Base-by-base conservation (phyloP, 129 eudicot genomes). In the Cynara cardunculus region DNA sequence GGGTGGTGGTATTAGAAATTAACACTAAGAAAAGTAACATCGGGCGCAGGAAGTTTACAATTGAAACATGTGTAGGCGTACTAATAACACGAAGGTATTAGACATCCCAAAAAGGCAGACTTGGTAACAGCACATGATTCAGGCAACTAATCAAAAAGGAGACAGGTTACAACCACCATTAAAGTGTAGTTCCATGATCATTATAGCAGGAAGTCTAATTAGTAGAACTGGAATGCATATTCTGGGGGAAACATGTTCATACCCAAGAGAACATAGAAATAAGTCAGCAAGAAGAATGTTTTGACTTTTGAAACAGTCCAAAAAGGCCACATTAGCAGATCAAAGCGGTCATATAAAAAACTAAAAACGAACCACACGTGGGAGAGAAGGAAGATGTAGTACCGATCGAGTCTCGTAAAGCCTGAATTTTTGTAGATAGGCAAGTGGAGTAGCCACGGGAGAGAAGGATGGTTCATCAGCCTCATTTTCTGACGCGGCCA, bases 361-460 rank as follows among this genome's bases (percentile, higher is more conserved):
- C 27, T 71, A 71, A 76, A 76, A 62, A 30, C 19, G 75, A 31
- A 28, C 11, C 74, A 35, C n/a, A 61, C 22, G 41, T 22, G 4
- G 34, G 30, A 72, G 30, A 4, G 31, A 22, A 21, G 32, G 39
- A 34, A 9, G 39, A 34, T 34, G 39, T 34, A 34, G 72, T 90
- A 92, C 97, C 92, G 96, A 88, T 84, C 78, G 91, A 75, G 96
- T 93, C 72, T 93, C 87, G 78, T 87, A 93, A 75, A 93, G 95
- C 78, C 86, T 89, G 84, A 93, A 93, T 71, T 90, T 90, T 83
- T 89, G 91, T 87, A 92, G 80, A 66, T 69, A 79, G 0, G 85
- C 65, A 71, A 56, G 69, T 26, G 88, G 84, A 80, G 68, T n/a
- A n/a, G n/a, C n/a, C 21, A 71, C 77, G 72, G 39, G 65, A 32